These are phyloP conservation scores for Fusarium sp. DNA, from an alignment of 2,329 filamentous ascomycete species.

Conservation along the genomic window DNA sequence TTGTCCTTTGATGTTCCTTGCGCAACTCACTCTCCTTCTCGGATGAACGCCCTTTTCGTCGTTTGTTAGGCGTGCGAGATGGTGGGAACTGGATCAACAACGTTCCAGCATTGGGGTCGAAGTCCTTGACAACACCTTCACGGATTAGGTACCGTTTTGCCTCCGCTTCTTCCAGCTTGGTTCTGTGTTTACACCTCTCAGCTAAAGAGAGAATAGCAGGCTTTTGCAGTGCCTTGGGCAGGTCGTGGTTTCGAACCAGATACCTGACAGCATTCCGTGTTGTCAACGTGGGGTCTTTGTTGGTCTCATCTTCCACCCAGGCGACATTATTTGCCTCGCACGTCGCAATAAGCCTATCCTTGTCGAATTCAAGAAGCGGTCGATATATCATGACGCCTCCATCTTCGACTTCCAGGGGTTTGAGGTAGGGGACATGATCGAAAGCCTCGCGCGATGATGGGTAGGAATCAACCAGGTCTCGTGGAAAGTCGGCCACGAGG, in stretches of 20 bases:
- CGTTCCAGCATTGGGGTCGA: conserved; percentile 61
- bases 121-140: conserved; percentile 58
- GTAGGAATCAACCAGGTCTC: conserved; percentile 44
- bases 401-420: conserved; percentile 62
- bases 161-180: conserved; percentile 59
- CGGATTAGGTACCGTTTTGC: conserved; percentile 66
- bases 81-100: conserved; percentile 58
- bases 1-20: conserved; percentile 52
- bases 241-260: conserved; percentile 64
- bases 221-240: conserved; percentile 78
- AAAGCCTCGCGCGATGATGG: conserved; percentile 39
- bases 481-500: conserved; percentile 13
- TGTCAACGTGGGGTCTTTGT: conserved; percentile 80
- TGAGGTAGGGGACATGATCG: conserved; percentile 47
- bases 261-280: conserved; percentile 82
- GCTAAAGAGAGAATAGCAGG: conserved; percentile 71
- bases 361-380: conserved; percentile 76
- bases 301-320: conserved; percentile 90
- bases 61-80: conserved; percentile 15
- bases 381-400: conserved; percentile 75
- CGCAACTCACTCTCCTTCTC: conserved; percentile 43
- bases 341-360: conserved; percentile 78
- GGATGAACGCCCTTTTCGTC: conserved; percentile 41
- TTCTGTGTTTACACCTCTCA: conserved; percentile 59
- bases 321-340: conserved; percentile 73